Percentiles rank a stretch among this genome's conserved stretches.
phyloP scores from a whole-genome alignment of 306 rosid genomes.

The Vigna mungo region DNA sequence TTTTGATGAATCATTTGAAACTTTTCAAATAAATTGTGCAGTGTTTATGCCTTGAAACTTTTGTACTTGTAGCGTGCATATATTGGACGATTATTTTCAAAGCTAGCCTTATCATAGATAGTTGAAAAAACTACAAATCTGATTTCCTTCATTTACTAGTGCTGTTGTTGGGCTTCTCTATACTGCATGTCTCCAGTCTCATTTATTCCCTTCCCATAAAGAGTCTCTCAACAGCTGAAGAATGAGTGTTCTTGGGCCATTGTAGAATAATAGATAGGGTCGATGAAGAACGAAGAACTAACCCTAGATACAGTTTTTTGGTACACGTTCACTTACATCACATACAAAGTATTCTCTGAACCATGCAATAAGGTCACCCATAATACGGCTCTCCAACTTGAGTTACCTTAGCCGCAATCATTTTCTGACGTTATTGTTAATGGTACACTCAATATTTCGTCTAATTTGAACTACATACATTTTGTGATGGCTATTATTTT shows the following conservation, averaged over 20 bases:
- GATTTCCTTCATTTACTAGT: constrained; percentile 14
- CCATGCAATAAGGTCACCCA: too few species aligned
- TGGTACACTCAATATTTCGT: constrained; percentile 21
- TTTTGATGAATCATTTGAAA: constrained; percentile 30
- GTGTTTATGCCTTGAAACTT: constrained; percentile 15
- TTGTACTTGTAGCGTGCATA: neutral
- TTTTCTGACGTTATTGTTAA: constrained; percentile 15
- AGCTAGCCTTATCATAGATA: neutral
- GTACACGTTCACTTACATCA: too few species aligned
- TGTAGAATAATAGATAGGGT: too few species aligned
- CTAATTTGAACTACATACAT: constrained; percentile 3
- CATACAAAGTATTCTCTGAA: too few species aligned
- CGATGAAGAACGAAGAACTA: too few species aligned
- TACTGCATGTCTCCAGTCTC: neutral
- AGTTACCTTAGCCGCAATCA: too few species aligned
- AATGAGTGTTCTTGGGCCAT: too few species aligned
- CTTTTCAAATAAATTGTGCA: constrained; percentile 14
- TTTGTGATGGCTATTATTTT: constrained; percentile 17
- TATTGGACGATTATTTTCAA: constrained; percentile 20
- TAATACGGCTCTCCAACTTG: too few species aligned
- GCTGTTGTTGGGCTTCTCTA: neutral
- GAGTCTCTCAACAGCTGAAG: too few species aligned
- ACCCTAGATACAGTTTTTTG: too few species aligned
- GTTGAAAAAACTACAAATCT: constrained; percentile 10
- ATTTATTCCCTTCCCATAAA: constrained; percentile 15